phyloP scores from a whole-genome alignment of 2,329 filamentous ascomycete genomes.

The Trematosphaeria pertusa region DNA sequence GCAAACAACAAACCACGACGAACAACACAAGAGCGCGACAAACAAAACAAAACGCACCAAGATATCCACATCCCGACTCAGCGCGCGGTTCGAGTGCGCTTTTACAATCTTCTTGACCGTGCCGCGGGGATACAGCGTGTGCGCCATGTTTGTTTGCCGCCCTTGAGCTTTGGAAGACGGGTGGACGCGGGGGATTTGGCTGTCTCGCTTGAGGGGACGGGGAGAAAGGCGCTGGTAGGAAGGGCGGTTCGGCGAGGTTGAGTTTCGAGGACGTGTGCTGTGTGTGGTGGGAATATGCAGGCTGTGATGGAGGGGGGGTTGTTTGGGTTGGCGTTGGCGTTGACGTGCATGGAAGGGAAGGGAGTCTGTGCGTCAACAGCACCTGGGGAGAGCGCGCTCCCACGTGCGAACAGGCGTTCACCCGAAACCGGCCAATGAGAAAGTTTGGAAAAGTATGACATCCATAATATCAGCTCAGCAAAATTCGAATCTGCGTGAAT shows the following conservation, averaged over 20 bases:
- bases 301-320: slow-evolving; percentile 4
- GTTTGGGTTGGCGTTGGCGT: slow-evolving; percentile 12
- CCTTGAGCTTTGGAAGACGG: background rate
- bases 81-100: slow-evolving; percentile 78
- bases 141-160: slow-evolving; percentile 62
- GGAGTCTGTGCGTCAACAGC: slow-evolving; percentile 25
- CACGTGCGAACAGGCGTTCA: slow-evolving; percentile 27
- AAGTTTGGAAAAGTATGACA: background rate
- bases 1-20: no score
- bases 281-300: background rate
- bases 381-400: slow-evolving; percentile 21
- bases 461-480: no score
- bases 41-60: slow-evolving; percentile 63
- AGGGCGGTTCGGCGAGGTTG: no score
- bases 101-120: slow-evolving; percentile 91
- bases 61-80: slow-evolving; percentile 87
- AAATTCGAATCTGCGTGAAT: no score
- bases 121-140: slow-evolving; percentile 79
- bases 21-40: background rate
- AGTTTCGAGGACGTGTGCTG: no score
- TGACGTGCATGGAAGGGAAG: no score
- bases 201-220: background rate
- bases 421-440: background rate
- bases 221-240: no score
- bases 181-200: background rate